Evolutionary conservation across 2,329 filamentous ascomycete genomes (phyloP).

Genomic region (Trichocomaceae sp.): DNA sequence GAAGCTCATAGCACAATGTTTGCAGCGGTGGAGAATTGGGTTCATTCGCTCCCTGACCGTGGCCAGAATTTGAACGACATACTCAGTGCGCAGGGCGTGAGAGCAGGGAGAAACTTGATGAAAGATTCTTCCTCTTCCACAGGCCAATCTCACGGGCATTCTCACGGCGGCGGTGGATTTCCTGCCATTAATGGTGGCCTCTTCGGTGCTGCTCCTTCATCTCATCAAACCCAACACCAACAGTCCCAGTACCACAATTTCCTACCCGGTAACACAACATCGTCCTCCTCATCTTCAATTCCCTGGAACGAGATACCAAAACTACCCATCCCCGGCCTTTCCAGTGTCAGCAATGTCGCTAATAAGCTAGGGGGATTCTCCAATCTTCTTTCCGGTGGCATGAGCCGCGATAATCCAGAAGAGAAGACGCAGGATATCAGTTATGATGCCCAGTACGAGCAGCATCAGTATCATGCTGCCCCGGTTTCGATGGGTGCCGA

Average conservation of each 20-base stretch:
- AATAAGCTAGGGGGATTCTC: constrained; percentile 11
- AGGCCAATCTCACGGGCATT: constrained; percentile 31
- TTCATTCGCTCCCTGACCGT: constrained; percentile 60
- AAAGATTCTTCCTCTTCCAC: constrained; percentile 18
- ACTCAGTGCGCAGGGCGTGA: constrained; percentile 79
- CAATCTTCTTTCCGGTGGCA: constrained; percentile 8
- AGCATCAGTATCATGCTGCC: constrained; percentile 6
- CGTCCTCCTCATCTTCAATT: constrained; percentile 20
- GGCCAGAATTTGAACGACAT: constrained; percentile 62
- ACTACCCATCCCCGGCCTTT: constrained; percentile 33
- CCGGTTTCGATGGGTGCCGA: neutral
- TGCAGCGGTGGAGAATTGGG: constrained; percentile 75
- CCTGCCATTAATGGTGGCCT: constrained; percentile 20
- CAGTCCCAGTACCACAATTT: constrained; percentile 13
- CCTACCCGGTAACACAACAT: neutral
- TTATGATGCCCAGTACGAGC: constrained; percentile 17
- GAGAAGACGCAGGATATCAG: constrained; percentile 20
- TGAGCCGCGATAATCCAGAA: constrained; percentile 7
- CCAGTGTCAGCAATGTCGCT: constrained; percentile 28
- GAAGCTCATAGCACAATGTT: constrained; percentile 89
- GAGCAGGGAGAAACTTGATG: constrained; percentile 70
- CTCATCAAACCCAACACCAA: constrained; percentile 22
- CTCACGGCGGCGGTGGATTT: constrained; percentile 26
- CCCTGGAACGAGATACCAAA: constrained; percentile 28
- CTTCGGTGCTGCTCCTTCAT: constrained; percentile 14